Percentiles rank a stretch among this genome's conserved stretches.
Evolutionary conservation across 495 filamentous ascomycete genomes (phyloP).

Genomic region (Neurospora hispaniola): DNA sequence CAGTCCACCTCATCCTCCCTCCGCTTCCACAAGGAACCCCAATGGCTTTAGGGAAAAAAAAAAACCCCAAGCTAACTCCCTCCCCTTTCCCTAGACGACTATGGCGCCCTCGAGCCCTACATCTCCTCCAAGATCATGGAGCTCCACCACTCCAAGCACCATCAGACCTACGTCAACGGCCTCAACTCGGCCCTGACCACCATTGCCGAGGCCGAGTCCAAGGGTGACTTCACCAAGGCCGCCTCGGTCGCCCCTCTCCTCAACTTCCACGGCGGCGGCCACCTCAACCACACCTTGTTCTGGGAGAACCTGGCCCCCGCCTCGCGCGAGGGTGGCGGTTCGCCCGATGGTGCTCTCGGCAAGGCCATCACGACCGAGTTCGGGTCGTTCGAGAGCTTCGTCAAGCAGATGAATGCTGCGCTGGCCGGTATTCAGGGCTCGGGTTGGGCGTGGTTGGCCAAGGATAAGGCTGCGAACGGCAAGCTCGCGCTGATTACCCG

Average conservation of each 20-base stretch:
- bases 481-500: slow-evolving; percentile 66
- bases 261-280: slow-evolving; percentile 96
- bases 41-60: neutral
- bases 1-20: neutral
- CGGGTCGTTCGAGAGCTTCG: slow-evolving; percentile 62
- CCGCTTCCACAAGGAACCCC: neutral
- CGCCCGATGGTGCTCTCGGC: slow-evolving; percentile 47
- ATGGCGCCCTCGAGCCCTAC: slow-evolving; percentile 83
- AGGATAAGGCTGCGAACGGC: slow-evolving; percentile 69
- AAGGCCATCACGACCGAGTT: slow-evolving; percentile 69
- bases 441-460: slow-evolving; percentile 94
- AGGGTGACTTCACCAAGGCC: slow-evolving; percentile 52
- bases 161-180: slow-evolving; percentile 68
- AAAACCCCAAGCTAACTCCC: neutral
- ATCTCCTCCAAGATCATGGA: slow-evolving; percentile 99
- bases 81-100: slow-evolving; percentile 50
- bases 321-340: slow-evolving; percentile 57
- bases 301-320: slow-evolving; percentile 95
- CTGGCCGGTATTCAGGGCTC: slow-evolving; percentile 86
- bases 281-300: slow-evolving; percentile 91
- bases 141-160: slow-evolving; percentile 71
- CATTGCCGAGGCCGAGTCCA: slow-evolving; percentile 46
- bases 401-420: slow-evolving; percentile 75
- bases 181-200: slow-evolving; percentile 56
- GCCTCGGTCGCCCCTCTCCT: slow-evolving; percentile 77